phyloP scores from a whole-genome alignment of 1,284 basidiomycete genomes.

The Ceratobasidium sp. region DNA sequence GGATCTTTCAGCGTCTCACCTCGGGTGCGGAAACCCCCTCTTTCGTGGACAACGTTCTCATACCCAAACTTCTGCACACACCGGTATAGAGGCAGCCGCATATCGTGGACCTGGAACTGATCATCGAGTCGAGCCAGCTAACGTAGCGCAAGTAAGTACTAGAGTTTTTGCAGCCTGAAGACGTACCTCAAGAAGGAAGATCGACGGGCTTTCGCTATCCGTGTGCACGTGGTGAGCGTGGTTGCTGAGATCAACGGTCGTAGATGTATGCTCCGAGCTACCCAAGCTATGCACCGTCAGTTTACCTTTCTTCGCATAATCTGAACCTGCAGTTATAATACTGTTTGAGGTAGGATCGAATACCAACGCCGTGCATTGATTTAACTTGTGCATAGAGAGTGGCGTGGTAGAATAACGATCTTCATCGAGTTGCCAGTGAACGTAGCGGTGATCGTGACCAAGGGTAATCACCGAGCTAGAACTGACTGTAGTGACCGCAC shows the following conservation, averaged over 20 bases:
- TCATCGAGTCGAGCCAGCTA: slow-evolving; percentile 38
- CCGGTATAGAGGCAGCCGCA: slow-evolving; percentile 26
- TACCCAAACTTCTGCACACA: slow-evolving; percentile 41
- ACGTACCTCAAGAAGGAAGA: slow-evolving; percentile 28
- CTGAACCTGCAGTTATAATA: slow-evolving; percentile 27
- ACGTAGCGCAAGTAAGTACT: neutral
- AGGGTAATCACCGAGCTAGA: slow-evolving; percentile 10
- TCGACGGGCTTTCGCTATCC: slow-evolving; percentile 9
- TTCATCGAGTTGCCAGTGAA: slow-evolving; percentile 28
- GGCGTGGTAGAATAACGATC: neutral
- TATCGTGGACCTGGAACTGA: slow-evolving; percentile 42
- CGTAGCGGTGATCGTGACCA: slow-evolving; percentile 22
- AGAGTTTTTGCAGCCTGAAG: neutral
- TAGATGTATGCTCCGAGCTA: slow-evolving; percentile 1
- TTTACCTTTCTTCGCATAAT: slow-evolving; percentile 15
- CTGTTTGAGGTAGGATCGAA: neutral
- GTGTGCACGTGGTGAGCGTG: slow-evolving; percentile 28
- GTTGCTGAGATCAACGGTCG: slow-evolving; percentile 34
- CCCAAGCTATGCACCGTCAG: slow-evolving; percentile 10
- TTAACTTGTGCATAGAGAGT: slow-evolving; percentile 6
- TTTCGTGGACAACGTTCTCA: slow-evolving; percentile 23
- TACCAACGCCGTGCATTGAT: slow-evolving; percentile 30
- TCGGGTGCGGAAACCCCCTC: slow-evolving; percentile 30
- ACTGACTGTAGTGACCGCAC: slow-evolving; percentile 3
- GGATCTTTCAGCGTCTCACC: neutral